Evolutionary conservation across 1,139 yeast species (phyloP), one percentile per base, ranked within the genome.

Genomic region (Eremothecium coryli): DNA sequence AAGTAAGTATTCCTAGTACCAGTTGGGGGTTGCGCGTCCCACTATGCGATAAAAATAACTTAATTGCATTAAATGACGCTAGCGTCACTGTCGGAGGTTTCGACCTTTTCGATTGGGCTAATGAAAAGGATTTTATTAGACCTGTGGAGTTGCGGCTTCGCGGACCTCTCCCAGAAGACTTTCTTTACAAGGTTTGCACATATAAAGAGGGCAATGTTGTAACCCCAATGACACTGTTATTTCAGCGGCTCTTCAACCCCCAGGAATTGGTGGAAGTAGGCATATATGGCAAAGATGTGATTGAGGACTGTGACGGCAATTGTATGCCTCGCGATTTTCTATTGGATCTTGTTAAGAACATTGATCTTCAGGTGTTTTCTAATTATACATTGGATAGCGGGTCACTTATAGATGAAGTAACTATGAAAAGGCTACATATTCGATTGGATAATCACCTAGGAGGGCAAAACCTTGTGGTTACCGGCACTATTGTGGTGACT

Each of bases 151-250:
- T 46, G 34, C 9, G 34, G 14, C 4, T 49, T 8, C 38, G 37
- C n/a, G 57, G 60, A 5, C 35, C 47, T 2, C 35, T 50, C 10
- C 51, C 58, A 2, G 41, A 43, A 14, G 37, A 42, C 13, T 39
- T 56, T 3, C 37, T 52, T 5, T 31, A 43, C 5, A 41, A 48
- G 4, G 50, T 58, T 37, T 49, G 54, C 33, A 38, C 45, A 37
- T 44, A 55, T 2, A 51, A 49, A 33, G 54, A 47, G 20, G 50
- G 44, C 27, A 49, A 48, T 26, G 45, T 46, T 2, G 41, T 47
- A 2, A 55, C 67, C 1, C 67, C 68, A 5, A 44, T 65, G 36
- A 50, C 60, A 4, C 41, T 37, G 5, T 31, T 64, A 2, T 30
- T 63, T 14, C 54, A 54, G 35, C 43, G 43, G 13, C 29, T 62